phyloP scores from a whole-genome alignment of 31 red algal species.

The Odonthalia washingtoniensis region DNA sequence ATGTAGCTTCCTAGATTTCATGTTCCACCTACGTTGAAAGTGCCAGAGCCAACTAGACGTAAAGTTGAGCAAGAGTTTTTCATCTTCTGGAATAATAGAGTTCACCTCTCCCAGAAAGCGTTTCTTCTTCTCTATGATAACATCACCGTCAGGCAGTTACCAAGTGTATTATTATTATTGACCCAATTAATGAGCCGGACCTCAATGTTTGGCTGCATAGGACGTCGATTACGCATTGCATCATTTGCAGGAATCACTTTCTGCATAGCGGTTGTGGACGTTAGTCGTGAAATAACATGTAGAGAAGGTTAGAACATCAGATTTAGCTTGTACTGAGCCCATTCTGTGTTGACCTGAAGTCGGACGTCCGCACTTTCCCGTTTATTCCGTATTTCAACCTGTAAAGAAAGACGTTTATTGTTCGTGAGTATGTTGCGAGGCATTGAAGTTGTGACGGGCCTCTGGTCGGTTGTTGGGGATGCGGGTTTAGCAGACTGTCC shows the following conservation, averaged over 20 bases:
- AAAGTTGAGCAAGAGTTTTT: constrained; percentile 29
- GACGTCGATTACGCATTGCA: neutral
- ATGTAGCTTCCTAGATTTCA: constrained; percentile 23
- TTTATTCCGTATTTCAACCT: neutral
- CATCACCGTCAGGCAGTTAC: neutral
- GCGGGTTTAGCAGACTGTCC: neutral
- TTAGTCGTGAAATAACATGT: constrained; percentile 21
- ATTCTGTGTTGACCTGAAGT: neutral
- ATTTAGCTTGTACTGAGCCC: neutral
- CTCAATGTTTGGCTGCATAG: constrained; percentile 33
- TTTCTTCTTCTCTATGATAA: constrained; percentile 34
- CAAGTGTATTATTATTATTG: neutral
- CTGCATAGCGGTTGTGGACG: neutral
- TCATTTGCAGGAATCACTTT: neutral
- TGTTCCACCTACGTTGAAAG: constrained; percentile 32
- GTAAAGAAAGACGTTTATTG: constrained; percentile 13
- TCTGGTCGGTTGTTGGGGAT: neutral
- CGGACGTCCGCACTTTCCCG: neutral
- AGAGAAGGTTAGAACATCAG: constrained; percentile 2
- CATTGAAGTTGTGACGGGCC: neutral
- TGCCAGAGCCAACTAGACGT: constrained; percentile 14
- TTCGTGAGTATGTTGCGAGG: neutral
- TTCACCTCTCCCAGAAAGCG: constrained; percentile 23
- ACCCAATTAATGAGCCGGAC: constrained; percentile 14
- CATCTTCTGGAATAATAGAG: neutral